Conservation (phyloP, 176 grass and related monocot species). For the Puya raimondii region DNA sequence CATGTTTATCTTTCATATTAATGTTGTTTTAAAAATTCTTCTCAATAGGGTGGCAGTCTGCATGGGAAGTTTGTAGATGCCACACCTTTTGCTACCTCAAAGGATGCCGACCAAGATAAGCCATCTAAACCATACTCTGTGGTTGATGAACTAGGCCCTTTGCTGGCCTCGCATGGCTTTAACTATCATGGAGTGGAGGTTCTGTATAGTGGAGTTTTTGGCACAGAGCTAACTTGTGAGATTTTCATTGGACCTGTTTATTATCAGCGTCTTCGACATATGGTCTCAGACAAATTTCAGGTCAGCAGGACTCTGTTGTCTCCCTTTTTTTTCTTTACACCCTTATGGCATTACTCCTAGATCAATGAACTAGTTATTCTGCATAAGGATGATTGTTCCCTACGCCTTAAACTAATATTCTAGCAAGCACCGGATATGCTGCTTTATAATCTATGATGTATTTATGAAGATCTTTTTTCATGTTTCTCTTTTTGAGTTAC, state of each 20-base stretch:
- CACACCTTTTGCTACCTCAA: slow-evolving; percentile 73
- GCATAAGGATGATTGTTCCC: no score
- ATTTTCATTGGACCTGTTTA: slow-evolving; percentile 98
- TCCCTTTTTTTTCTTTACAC: not conserved
- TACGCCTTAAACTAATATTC: no score
- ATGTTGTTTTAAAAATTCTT: not conserved
- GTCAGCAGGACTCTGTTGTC: slow-evolving; percentile 17
- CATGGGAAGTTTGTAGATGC: slow-evolving; percentile 84
- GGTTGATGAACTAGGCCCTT: slow-evolving; percentile 70
- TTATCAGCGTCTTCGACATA: slow-evolving; percentile 95
- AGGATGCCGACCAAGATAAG: slow-evolving; percentile 25
- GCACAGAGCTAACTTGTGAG: slow-evolving; percentile 60
- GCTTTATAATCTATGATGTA: no score
- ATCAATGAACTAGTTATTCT: not conserved
- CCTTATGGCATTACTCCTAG: not conserved
- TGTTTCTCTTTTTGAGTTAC: no score
- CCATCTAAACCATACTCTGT: slow-evolving; percentile 26
- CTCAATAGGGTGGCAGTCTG: slow-evolving; percentile 62
- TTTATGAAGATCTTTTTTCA: no score
- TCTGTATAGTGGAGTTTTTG: slow-evolving; percentile 85
- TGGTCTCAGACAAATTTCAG: slow-evolving; percentile 99
- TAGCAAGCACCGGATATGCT: no score
- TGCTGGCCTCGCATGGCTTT: slow-evolving; percentile 70
- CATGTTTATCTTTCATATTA: no score
- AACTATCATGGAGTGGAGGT: slow-evolving; percentile 79